Percentiles rank a stretch among this genome's conserved stretches.
Evolutionary conservation across 148 eudicot genomes (phyloP).

Genomic region (Salicornia ramosissima): DNA sequence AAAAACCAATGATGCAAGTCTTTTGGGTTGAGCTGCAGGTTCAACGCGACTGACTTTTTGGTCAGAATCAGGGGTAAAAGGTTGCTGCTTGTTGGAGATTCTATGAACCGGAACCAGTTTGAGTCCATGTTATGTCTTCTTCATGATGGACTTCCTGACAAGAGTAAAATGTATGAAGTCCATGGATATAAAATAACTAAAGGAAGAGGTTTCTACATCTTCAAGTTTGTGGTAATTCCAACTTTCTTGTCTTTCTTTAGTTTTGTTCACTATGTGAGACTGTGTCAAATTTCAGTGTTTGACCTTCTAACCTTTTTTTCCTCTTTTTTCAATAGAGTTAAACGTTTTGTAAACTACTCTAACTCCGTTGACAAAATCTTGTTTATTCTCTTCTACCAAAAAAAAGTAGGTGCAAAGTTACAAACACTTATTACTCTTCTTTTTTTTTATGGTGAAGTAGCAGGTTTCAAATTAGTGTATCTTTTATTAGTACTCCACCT

Average conservation of each 20-base stretch:
- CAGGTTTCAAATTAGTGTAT: too few species aligned
- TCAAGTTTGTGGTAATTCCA: slow-evolving; percentile 75
- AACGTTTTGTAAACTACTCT: too few species aligned
- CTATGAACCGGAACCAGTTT: slow-evolving; percentile 92
- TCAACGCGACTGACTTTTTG: slow-evolving; percentile 82
- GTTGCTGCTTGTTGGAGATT: slow-evolving; percentile 89
- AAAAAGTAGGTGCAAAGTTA: too few species aligned
- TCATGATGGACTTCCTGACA: slow-evolving; percentile 65
- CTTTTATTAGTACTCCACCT: too few species aligned
- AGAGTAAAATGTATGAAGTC: slow-evolving; percentile 79
- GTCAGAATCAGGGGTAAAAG: slow-evolving; percentile 70
- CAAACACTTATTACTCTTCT: too few species aligned
- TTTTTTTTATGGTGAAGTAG: too few species aligned
- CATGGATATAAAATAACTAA: slow-evolving; percentile 89
- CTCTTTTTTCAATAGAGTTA: neutral
- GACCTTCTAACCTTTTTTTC: neutral
- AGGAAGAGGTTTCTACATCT: slow-evolving; percentile 82
- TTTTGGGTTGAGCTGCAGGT: slow-evolving; percentile 36
- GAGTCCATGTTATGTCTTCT: slow-evolving; percentile 89
- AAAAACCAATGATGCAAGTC: neutral
- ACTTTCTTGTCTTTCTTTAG: neutral
- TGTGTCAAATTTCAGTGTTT: neutral
- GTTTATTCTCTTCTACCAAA: too few species aligned
- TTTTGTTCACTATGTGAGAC: neutral
- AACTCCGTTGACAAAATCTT: too few species aligned